Percentiles rank a stretch among this genome's conserved stretches.
These are phyloP conservation scores for Aspergillus hancockii DNA, from an alignment of 495 filamentous ascomycete genomes.

Conservation along the genomic window DNA sequence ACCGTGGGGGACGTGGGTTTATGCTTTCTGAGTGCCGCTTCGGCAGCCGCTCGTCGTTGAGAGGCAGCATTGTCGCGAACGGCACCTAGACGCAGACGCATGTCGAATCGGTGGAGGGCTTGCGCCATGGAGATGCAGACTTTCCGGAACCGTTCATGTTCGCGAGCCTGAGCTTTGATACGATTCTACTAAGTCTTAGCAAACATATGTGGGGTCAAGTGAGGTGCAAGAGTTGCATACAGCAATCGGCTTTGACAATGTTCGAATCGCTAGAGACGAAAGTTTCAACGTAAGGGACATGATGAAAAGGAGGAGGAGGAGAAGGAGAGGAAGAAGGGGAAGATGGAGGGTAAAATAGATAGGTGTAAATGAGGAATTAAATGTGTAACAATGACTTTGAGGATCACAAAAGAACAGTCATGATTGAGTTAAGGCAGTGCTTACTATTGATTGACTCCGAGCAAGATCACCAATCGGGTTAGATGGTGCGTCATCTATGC, in stretches of 20 bases:
- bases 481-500: slow-evolving; percentile 12
- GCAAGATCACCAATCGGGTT: slow-evolving; percentile 15
- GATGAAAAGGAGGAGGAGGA: slow-evolving; percentile 5
- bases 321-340: background rate
- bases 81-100: slow-evolving; percentile 83
- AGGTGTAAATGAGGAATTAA: background rate
- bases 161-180: slow-evolving; percentile 92
- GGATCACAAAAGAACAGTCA: background rate
- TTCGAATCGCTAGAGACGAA: slow-evolving; percentile 65
- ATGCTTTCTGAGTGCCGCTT: slow-evolving; percentile 53
- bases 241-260: slow-evolving; percentile 71
- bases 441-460: too few species aligned
- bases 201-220: slow-evolving; percentile 45
- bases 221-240: slow-evolving; percentile 42
- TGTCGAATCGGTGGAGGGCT: slow-evolving; percentile 85
- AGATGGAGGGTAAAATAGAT: background rate
- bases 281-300: slow-evolving; percentile 68
- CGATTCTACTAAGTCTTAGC: slow-evolving; percentile 64
- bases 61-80: slow-evolving; percentile 74
- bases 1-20: slow-evolving; percentile 75
- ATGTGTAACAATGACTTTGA: background rate
- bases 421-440: background rate
- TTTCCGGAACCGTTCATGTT: slow-evolving; percentile 87
- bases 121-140: slow-evolving; percentile 77
- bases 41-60: slow-evolving; percentile 51